Conservation (phyloP, 2,329 filamentous ascomycete genomes). For the Botrytis fabae region DNA sequence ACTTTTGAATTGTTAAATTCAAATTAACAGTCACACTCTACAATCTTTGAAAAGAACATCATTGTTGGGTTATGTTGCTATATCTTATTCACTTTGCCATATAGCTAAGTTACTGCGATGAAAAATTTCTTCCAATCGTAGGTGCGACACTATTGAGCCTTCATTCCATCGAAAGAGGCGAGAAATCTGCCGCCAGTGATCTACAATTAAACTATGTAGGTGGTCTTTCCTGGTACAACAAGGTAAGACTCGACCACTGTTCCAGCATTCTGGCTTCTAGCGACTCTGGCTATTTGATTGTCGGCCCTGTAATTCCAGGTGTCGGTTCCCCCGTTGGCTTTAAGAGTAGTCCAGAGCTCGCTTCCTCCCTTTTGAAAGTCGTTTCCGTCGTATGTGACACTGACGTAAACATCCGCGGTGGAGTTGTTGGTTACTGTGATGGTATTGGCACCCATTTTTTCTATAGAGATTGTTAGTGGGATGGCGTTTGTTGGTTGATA, state of each 20-base stretch:
- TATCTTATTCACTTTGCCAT: neutral
- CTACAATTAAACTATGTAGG: too few species aligned
- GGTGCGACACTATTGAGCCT: neutral
- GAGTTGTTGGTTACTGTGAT: constrained; percentile 20
- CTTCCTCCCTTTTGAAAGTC: constrained; percentile 21
- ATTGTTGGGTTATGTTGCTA: neutral
- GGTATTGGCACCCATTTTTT: too few species aligned
- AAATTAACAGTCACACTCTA: neutral
- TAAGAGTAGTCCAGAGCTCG: neutral
- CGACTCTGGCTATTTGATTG: constrained; percentile 7
- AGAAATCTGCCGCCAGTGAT: neutral
- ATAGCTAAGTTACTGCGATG: neutral
- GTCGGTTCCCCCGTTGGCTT: constrained; percentile 10
- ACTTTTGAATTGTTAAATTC: neutral
- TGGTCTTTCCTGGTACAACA: constrained; percentile 12
- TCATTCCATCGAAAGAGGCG: neutral
- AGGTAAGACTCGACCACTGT: constrained; percentile 1
- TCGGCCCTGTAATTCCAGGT: constrained; percentile 1
- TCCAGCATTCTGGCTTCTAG: constrained; percentile 6
- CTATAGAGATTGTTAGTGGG: constrained; percentile 1
- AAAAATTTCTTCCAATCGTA: neutral
- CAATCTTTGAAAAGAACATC: neutral
- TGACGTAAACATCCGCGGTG: neutral
- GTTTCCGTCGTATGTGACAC: neutral
- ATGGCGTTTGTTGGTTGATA: neutral